Evolutionary conservation across 148 eudicot genomes (phyloP).

Genomic region (Chenopodium album): DNA sequence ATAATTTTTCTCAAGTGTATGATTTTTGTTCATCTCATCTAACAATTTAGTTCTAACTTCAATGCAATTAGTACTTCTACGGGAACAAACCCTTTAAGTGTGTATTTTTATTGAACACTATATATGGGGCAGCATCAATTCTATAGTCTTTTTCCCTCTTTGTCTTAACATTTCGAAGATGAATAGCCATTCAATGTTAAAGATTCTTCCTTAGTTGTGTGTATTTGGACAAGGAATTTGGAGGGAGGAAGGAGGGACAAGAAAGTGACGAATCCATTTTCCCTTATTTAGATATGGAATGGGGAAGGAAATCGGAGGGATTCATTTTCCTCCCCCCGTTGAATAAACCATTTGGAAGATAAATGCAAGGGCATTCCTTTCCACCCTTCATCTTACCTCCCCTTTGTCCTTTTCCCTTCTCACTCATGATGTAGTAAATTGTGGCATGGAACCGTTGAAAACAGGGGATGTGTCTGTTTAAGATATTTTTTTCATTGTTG

Average conservation of each 20-base stretch:
- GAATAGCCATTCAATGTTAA: neutral
- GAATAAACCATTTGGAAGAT: neutral
- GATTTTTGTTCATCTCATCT: neutral
- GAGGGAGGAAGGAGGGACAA: neutral
- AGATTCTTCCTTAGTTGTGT: neutral
- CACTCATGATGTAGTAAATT: neutral
- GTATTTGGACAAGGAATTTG: neutral
- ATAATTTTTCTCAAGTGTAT: no score
- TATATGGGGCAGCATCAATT: neutral
- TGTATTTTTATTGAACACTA: neutral
- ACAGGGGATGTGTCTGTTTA: neutral
- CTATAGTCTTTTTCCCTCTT: neutral
- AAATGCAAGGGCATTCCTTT: neutral
- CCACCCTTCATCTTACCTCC: neutral
- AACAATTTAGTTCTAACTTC: neutral
- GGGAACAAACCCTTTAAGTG: neutral
- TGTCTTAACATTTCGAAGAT: neutral
- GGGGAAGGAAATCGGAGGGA: neutral
- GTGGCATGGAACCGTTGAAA: neutral
- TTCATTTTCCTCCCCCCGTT: neutral
- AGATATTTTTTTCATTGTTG: neutral
- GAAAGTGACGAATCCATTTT: neutral
- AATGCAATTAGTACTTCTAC: neutral
- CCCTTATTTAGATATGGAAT: neutral
- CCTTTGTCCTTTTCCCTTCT: neutral